Evolutionary conservation across 345 rosid genomes (phyloP).

Genomic region (Schrenkiella parvula): DNA sequence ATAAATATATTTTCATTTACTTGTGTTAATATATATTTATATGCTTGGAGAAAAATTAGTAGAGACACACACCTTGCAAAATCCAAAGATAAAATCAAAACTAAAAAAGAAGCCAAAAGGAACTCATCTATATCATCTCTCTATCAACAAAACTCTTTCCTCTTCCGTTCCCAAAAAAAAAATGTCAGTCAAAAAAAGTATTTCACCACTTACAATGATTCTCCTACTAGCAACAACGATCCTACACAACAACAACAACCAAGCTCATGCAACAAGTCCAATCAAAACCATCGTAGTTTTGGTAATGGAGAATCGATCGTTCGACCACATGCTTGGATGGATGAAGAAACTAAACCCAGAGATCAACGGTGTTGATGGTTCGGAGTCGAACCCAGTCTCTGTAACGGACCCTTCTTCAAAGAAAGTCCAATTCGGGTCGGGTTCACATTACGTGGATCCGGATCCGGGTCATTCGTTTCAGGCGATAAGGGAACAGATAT

Average conservation of each 20-base stretch:
- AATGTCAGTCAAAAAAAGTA: slow-evolving; percentile 6
- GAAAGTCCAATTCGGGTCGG: slow-evolving; percentile 40
- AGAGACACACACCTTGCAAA: too few relatives aligned
- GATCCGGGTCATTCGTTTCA: slow-evolving; percentile 97
- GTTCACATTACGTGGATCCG: slow-evolving; percentile 77
- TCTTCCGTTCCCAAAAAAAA: neutral
- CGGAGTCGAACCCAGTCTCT: slow-evolving; percentile 51
- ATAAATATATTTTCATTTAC: too few relatives aligned
- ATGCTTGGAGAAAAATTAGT: too few relatives aligned
- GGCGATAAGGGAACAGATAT: slow-evolving; percentile 83
- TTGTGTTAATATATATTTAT: too few relatives aligned
- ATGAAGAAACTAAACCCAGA: slow-evolving; percentile 86
- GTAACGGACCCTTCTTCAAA: slow-evolving; percentile 49
- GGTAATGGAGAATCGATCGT: slow-evolving; percentile 93
- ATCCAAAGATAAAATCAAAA: too few relatives aligned
- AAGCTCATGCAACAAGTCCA: slow-evolving; percentile 34
- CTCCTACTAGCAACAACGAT: slow-evolving; percentile 12
- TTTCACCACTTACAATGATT: slow-evolving; percentile 2
- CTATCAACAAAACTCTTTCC: neutral
- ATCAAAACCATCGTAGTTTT: slow-evolving; percentile 70
- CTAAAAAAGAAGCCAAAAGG: too few relatives aligned
- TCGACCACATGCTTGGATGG: slow-evolving; percentile 98
- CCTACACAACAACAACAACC: slow-evolving; percentile 4
- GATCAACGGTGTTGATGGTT: slow-evolving; percentile 78
- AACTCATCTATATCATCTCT: neutral